A percentile compares a stretch with the other conserved stretches of the same genome.
These are phyloP conservation scores for Ailanthus altissimus DNA, from an alignment of 345 rosid genomes.

Conservation along the genomic window DNA sequence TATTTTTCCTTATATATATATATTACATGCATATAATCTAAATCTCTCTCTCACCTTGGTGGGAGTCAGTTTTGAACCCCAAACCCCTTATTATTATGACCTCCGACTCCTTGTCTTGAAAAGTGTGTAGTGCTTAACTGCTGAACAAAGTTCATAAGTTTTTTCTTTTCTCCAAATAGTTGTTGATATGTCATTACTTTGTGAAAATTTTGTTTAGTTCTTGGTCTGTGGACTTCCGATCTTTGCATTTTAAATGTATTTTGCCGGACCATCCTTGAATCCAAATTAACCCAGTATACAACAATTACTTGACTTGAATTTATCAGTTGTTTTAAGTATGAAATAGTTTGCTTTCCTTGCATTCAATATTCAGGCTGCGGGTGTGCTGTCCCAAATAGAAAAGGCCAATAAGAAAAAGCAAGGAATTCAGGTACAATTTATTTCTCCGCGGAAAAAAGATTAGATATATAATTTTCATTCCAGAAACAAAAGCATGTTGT, in stretches of 20 bases:
- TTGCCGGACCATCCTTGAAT: not conserved
- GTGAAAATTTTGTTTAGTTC: not conserved
- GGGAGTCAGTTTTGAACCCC: no score
- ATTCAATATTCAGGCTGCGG: conserved; percentile 80
- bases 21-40: no score
- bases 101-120: not conserved
- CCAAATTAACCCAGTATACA: not conserved
- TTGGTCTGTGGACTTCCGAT: conserved; percentile 1
- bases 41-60: no score
- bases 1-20: no score
- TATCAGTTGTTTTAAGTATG: not conserved
- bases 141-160: not conserved
- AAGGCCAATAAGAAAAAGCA: conserved; percentile 83
- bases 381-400: conserved; percentile 90
- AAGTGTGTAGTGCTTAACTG: not conserved
- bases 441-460: not conserved
- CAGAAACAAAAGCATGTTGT: not conserved
- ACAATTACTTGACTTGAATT: not conserved
- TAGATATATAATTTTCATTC: not conserved
- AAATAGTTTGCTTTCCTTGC: conserved; percentile 11
- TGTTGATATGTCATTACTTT: not conserved
- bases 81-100: no score
- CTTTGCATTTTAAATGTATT: not conserved
- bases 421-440: conserved; percentile 63
- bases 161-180: not conserved